phyloP scores from a whole-genome alignment of 2,329 filamentous ascomycete species.

The Sordariomycetes sp. region DNA sequence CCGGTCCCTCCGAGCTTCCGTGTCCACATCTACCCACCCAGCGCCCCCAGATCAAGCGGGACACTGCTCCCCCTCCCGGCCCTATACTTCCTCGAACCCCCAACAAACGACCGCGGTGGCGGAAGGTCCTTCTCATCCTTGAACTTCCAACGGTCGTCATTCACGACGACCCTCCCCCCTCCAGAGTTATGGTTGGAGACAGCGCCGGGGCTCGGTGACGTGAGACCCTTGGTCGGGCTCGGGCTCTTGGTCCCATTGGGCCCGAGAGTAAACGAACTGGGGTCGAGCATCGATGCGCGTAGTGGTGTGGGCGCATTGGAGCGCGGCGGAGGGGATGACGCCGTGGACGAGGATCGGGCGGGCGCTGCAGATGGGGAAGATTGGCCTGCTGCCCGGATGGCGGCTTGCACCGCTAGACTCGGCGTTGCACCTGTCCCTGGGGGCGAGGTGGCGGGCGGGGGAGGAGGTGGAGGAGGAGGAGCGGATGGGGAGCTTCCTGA shows the following conservation, averaged over 20 bases:
- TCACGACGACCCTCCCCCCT: conserved; percentile 43
- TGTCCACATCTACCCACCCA: conserved; percentile 14
- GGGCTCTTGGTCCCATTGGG: conserved; percentile 48
- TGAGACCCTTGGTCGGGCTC: conserved; percentile 28
- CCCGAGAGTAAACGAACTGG: conserved; percentile 64
- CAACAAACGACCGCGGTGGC: conserved; percentile 70
- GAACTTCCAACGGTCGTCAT: conserved; percentile 80
- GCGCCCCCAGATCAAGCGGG: conserved; percentile 66
- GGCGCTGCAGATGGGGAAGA: conserved; percentile 23
- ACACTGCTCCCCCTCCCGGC: conserved; percentile 91
- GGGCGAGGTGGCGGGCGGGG: conserved; percentile 20
- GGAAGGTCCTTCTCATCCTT: conserved; percentile 73
- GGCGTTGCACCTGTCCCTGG: conserved; percentile 20
- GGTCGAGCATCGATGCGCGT: conserved; percentile 57
- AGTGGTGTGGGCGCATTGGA: conserved; percentile 26
- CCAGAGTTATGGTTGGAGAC: conserved; percentile 9
- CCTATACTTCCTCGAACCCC: conserved; percentile 68
- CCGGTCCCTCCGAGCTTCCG: background rate
- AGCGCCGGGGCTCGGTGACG: conserved; percentile 18
- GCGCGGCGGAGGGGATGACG: conserved; percentile 15
- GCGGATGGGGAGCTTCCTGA: conserved; percentile 27
- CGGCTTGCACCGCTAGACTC: conserved; percentile 31
- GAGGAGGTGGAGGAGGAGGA: conserved; percentile 17
- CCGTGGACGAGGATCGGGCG: conserved; percentile 24
- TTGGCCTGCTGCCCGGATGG: conserved; percentile 31